Evolutionary conservation across 805 yeast genomes (phyloP), one percentile per base, ranked within the genome.

Genomic region (Kazachstania kunashirensis): DNA sequence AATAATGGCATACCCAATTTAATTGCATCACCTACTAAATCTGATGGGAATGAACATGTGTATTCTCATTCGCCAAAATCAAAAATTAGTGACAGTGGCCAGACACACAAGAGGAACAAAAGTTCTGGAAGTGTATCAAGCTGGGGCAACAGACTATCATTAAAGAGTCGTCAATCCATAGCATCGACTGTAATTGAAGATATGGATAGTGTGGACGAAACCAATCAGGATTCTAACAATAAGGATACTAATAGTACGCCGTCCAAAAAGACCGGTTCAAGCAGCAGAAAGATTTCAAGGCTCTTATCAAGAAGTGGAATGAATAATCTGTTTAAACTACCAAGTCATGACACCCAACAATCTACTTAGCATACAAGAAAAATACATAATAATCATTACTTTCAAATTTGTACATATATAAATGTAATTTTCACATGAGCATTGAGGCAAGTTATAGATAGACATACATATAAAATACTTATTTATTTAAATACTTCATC

Each of bases 291-390:
- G 25, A 45, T 54, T 50, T 51, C 58, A 12, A 45, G 45, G 24
- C 38, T 53, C 14, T 36, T 53, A 8, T 52, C 59, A 7, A 50
- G 46, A 38, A 47, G 50, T 21, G 49, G 50, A 7, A 48, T 52
- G 50, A 53, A 52, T 34, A 50, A 44, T 21, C 27, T 53, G 16
- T 52, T 52, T 39, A 52, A 48, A 25, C 37, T 46, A 11, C 54
- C 52, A 24, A 49, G 48, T 38, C 55, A 52, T 34, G 57, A 48
- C 19, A 19, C 31, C 2, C 35, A 31, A 16, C 29, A 24, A 18
- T 24, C 31, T 12, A 12, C 17, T n/a, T n/a, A n/a, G n/a, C n/a
- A n/a, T n/a, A n/a, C n/a, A n/a, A n/a, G n/a, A n/a, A n/a, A n/a
- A n/a, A n/a, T n/a, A n/a, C n/a, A n/a, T n/a, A n/a, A n/a, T n/a